A percentile compares a stretch with the other conserved stretches of the same genome.
Evolutionary conservation across 1,139 yeast species (phyloP).

Genomic region (Kurtzmaniella quercitrusa): DNA sequence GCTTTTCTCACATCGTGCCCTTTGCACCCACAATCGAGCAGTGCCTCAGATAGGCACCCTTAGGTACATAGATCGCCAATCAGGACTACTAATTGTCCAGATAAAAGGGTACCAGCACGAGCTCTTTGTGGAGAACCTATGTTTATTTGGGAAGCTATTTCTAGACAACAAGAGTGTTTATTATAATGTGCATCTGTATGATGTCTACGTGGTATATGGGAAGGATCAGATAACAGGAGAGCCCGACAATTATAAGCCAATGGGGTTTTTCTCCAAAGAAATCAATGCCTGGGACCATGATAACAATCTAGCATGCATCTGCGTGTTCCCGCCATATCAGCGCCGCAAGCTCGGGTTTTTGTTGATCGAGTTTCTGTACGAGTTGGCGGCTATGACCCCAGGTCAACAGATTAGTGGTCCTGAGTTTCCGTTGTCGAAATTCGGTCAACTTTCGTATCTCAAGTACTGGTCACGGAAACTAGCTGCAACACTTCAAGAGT

Average conservation of each 20-base stretch:
- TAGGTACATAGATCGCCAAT: slow-evolving; percentile 58
- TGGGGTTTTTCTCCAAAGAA: slow-evolving; percentile 94
- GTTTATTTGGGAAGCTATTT: slow-evolving; percentile 81
- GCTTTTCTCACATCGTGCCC: slow-evolving; percentile 37
- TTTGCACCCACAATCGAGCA: slow-evolving; percentile 39
- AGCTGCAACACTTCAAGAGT: slow-evolving; percentile 31
- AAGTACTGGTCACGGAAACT: slow-evolving; percentile 67
- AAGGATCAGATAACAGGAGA: slow-evolving; percentile 22
- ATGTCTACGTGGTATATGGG: slow-evolving; percentile 71
- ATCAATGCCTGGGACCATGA: slow-evolving; percentile 77
- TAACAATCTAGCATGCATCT: slow-evolving; percentile 79
- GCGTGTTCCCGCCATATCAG: slow-evolving; percentile 91
- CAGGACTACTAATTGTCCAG: slow-evolving; percentile 48
- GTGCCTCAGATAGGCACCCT: slow-evolving; percentile 54
- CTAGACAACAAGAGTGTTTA: slow-evolving; percentile 89
- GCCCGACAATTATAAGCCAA: slow-evolving; percentile 39
- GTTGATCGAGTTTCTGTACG: slow-evolving; percentile 79
- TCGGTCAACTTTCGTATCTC: slow-evolving; percentile 69
- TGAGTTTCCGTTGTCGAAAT: slow-evolving; percentile 82
- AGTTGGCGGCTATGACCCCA: slow-evolving; percentile 52
- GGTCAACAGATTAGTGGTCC: slow-evolving; percentile 70
- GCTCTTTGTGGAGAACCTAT: slow-evolving; percentile 75
- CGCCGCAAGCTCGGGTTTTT: slow-evolving; percentile 71
- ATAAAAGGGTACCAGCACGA: slow-evolving; percentile 61
- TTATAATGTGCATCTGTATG: slow-evolving; percentile 73